Evolutionary conservation across 345 rosid genomes (phyloP).

Genomic region (Eucalyptus paniculata): DNA sequence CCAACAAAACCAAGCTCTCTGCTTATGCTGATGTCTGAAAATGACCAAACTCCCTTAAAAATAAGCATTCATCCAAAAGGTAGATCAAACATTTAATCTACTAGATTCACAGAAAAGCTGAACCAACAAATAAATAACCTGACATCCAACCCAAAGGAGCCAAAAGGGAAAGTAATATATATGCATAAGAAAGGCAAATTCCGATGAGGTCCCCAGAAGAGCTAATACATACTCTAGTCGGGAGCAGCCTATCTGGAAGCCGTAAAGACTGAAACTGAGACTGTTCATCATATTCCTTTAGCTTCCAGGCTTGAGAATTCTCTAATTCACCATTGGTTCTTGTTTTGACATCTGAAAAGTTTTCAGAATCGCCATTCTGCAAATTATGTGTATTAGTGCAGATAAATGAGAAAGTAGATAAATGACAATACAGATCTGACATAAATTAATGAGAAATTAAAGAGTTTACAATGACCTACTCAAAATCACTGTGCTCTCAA

Average conservation of each 20-base stretch:
- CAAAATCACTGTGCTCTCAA: neutral
- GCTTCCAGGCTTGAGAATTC: slow-evolving; percentile 61
- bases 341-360: slow-evolving; percentile 42
- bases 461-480: neutral
- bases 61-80: neutral
- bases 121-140: neutral
- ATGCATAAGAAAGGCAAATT: neutral
- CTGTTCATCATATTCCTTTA: slow-evolving; percentile 42
- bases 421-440: neutral
- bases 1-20: neutral
- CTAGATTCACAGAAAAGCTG: neutral
- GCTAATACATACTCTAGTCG: slow-evolving; percentile 24
- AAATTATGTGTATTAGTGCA: neutral
- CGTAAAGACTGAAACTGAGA: slow-evolving; percentile 46
- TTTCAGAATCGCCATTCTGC: slow-evolving; percentile 44
- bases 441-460: neutral
- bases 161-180: neutral
- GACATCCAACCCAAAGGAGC: neutral
- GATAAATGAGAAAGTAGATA: neutral
- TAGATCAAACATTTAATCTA: neutral
- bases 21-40: neutral
- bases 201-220: neutral
- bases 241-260: slow-evolving; percentile 45
- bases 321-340: slow-evolving; percentile 42
- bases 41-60: neutral